Evolutionary conservation across 805 yeast genomes (phyloP).

Genomic region (Isabelozyma heimii): DNA sequence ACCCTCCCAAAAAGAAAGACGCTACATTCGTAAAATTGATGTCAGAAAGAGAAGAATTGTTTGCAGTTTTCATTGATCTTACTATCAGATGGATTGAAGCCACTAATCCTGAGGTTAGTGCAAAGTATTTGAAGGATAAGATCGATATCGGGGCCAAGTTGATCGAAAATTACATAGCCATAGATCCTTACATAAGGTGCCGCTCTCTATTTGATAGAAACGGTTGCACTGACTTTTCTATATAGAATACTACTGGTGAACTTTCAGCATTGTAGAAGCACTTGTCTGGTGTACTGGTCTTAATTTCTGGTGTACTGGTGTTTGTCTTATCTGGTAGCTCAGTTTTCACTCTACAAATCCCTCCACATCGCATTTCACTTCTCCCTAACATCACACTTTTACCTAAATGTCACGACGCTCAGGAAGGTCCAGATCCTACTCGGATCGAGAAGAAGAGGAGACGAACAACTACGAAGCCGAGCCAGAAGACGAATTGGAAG

Average conservation of each 20-base stretch:
- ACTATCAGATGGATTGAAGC: slow-evolving; percentile 81
- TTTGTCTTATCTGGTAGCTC: too few relatives aligned
- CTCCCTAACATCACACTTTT: too few relatives aligned
- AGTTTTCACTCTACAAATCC: background rate
- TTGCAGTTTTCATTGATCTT: slow-evolving; percentile 53
- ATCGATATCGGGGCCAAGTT: slow-evolving; percentile 50
- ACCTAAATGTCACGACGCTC: slow-evolving; percentile 27
- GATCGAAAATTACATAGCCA: slow-evolving; percentile 57
- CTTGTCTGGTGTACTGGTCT: too few relatives aligned
- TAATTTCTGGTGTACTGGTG: too few relatives aligned
- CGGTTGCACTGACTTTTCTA: slow-evolving; percentile 42
- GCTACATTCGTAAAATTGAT: slow-evolving; percentile 40
- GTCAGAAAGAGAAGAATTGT: slow-evolving; percentile 54
- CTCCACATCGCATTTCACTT: background rate
- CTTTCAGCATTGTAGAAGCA: too few relatives aligned
- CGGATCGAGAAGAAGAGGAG: slow-evolving; percentile 16
- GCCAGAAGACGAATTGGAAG: slow-evolving; percentile 21
- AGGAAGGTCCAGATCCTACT: slow-evolving; percentile 20
- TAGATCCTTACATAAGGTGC: slow-evolving; percentile 82
- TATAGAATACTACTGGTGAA: too few relatives aligned
- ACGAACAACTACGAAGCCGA: slow-evolving; percentile 17
- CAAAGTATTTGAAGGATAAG: slow-evolving; percentile 51
- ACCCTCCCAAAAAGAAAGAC: slow-evolving; percentile 25
- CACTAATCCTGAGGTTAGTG: slow-evolving; percentile 47
- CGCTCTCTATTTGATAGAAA: slow-evolving; percentile 77